phyloP scores from a whole-genome alignment of 257 asterid species.

The Ilex aquifolium region DNA sequence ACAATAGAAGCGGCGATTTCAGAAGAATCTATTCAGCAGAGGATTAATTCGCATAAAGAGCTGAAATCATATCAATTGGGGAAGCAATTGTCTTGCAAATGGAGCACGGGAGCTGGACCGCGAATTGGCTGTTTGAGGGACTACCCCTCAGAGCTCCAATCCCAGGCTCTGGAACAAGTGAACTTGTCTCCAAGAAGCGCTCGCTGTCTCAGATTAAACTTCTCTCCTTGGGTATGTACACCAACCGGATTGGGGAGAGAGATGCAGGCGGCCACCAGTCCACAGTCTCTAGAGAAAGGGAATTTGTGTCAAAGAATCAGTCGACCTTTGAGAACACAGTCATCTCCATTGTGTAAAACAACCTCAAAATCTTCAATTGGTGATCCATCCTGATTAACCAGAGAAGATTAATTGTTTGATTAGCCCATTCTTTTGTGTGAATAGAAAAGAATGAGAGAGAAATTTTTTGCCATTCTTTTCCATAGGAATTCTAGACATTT shows the following conservation, averaged over 20 bases:
- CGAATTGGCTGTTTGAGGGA: constrained; percentile 79
- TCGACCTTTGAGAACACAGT: constrained; percentile 23
- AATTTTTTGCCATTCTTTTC: constrained; percentile 29
- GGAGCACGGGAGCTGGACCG: constrained; percentile 97
- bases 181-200: constrained; percentile 64
- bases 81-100: constrained; percentile 63
- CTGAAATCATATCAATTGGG: constrained; percentile 60
- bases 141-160: constrained; percentile 70
- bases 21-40: constrained; percentile 45
- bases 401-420: constrained; percentile 23
- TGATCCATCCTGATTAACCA: constrained; percentile 6
- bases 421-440: constrained; percentile 33
- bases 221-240: constrained; percentile 34
- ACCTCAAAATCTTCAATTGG: constrained; percentile 10
- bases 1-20: constrained; percentile 34
- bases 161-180: constrained; percentile 66
- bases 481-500: constrained; percentile 20
- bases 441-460: constrained; percentile 40
- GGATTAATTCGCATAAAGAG: constrained; percentile 62
- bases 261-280: constrained; percentile 12
- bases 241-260: constrained; percentile 26
- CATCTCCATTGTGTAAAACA: constrained; percentile 27
- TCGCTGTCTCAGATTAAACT: constrained; percentile 27
- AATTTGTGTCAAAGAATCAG: constrained; percentile 29
- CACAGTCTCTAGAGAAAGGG: constrained; percentile 13